Base-by-base conservation (phyloP, 2,329 filamentous ascomycete species). In the Neonectria punicea region DNA sequence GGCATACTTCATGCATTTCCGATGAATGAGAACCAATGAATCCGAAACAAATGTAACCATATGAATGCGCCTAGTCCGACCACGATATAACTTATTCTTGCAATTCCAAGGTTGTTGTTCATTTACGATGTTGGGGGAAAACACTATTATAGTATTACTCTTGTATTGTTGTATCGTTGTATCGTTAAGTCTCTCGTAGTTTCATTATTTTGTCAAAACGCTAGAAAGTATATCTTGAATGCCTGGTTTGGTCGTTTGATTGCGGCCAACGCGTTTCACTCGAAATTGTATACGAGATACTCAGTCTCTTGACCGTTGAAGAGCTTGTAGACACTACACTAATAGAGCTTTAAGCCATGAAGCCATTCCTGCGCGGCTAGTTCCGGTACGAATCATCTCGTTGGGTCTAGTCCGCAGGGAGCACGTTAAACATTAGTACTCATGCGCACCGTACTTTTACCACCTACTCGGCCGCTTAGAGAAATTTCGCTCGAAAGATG, bases 351-450 rank as follows among this genome's bases (percentile, higher is more conserved):
- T 25, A 54, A 61, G 22, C 53, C 41, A 36, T 8, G 5, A 54
- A 61, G 22, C 53, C 41, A 36, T 58, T 61, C 16, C 53, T 63
- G n/a, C 30, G 25, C 46, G 32, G 54, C 16, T 49, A 63, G 16
- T 3, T 41, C 5, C 5, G 25, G 5, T 25, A 36, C 6, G 28
- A 54, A 30, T 44, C 16, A 25, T 36, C n/a, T 34, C n/a, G n/a
- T 30, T 6, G 20, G 54, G 22, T 32, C 5, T 10, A 1, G 7
- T 58, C 3, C 32, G 22, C 1, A 25, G 5, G 25, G 49, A 30
- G 10, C 22, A 43, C 18, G 54, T 58, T 9, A 58, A 13, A 22
- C 41, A 18, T 54, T 63, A 16, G 6, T 54, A 5, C 41, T 41
- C 9, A n/a, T 55, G 3, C 39, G 54, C 18, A 54, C 58, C 20